Evolutionary conservation across 495 filamentous ascomycete species (phyloP), one percentile per base, ranked within the genome.

Genomic region (Penicillium taxi): DNA sequence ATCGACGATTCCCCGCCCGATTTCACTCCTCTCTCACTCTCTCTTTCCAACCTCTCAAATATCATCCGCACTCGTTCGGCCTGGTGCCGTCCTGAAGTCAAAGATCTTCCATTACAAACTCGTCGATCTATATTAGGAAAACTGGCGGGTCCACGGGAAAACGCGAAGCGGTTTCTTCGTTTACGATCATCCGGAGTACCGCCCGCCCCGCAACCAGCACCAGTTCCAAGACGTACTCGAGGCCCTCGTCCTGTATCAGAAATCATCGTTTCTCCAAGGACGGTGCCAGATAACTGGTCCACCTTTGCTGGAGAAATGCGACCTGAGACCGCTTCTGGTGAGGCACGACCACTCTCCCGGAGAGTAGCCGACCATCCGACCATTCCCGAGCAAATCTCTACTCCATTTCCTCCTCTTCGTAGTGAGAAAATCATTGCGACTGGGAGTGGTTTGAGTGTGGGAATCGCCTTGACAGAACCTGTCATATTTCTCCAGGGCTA

Each of bases 401-500:
- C 44, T 1, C 55, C 61, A 14, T 69, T 67, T 30, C 55, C 62
- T 6, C 37, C 55, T 3, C 38, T 69, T 17, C 61, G 50, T 33
- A 67, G 73, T 36, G 77, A 81, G 37, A 86, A 84, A 51, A 79
- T 81, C 0, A 74, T 90, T 4, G 80, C 81, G 5, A 77, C 80
- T 17, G 83, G 81, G 27, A 83, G 78, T 56, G 84, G 84, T 8
- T 64, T 90, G 7, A 61, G 74, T 1, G 80, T 84, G 34, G 82
- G 75, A 1, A 82, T 90, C 19, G 66, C 80, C 11, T 64, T 98
- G 15, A 88, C 88, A 6, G 93, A 96, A 53, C 90, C 93, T 1
- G 81, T 86, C 8, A 69, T 98, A 2, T 98, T 84, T 56, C 70
- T 96, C 20, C 84, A 86, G 30, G 90, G 91, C 0, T 93, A 95